A percentile compares a stretch with the other conserved stretches of the same genome.
Conservation (phyloP, 1,139 yeast genomes). For the Yamadazyma kanchanaburiensis region DNA sequence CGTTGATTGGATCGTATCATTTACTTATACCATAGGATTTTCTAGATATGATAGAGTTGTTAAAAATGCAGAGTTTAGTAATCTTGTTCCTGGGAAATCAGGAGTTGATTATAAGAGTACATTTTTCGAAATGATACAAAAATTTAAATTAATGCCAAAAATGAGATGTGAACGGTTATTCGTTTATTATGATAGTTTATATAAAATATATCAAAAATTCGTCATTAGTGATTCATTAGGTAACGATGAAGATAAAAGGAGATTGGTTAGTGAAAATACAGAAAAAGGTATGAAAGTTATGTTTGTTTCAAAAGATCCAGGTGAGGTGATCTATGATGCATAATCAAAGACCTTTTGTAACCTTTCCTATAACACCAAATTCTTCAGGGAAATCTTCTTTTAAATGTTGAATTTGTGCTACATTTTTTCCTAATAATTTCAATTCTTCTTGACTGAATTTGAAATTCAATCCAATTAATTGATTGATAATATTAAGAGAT, state of each 20-base stretch:
- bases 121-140: constrained; percentile 46
- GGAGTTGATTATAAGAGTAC: constrained; percentile 48
- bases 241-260: constrained; percentile 22
- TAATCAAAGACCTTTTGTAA: constrained; percentile 11
- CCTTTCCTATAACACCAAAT: constrained; percentile 46
- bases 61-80: constrained; percentile 51
- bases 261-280: constrained; percentile 28
- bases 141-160: constrained; percentile 57
- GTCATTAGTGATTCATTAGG: constrained; percentile 25
- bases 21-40: constrained; percentile 53
- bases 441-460: constrained; percentile 49
- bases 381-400: constrained; percentile 54
- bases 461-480: constrained; percentile 43
- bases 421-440: constrained; percentile 33
- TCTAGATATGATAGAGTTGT: constrained; percentile 54
- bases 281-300: constrained; percentile 45
- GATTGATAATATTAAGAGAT: constrained; percentile 50
- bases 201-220: constrained; percentile 30
- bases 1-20: constrained; percentile 50
- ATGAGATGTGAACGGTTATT: constrained; percentile 33
- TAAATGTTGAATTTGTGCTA: constrained; percentile 38
- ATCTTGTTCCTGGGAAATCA: constrained; percentile 52
- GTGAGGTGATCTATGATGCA: constrained; percentile 25
- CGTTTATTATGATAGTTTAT: constrained; percentile 36
- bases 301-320: constrained; percentile 50